Evolutionary conservation across 352 stramenopile genomes (phyloP).

Genomic region (Phytopythium kandeliae): DNA sequence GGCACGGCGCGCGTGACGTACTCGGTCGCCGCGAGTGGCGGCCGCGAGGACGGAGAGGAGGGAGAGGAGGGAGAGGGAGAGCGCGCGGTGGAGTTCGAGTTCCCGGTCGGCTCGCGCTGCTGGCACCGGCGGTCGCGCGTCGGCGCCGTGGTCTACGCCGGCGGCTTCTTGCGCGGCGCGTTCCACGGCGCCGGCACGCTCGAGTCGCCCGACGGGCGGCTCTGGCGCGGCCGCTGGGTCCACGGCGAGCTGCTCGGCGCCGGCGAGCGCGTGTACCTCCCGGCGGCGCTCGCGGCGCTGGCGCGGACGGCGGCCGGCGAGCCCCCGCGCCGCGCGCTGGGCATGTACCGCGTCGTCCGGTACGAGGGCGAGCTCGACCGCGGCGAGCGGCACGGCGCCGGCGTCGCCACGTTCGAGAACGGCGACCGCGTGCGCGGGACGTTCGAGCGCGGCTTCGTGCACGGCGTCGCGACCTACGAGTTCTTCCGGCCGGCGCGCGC

Average conservation of each 20-base stretch:
- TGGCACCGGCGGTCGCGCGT: constrained; percentile 42
- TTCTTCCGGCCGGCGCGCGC: constrained; percentile 20
- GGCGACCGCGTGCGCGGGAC: constrained; percentile 36
- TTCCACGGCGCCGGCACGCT: constrained; percentile 64
- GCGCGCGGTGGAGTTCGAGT: constrained; percentile 62
- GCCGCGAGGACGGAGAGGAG: constrained; percentile 1
- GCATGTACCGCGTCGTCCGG: constrained; percentile 47
- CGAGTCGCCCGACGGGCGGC: constrained; percentile 44
- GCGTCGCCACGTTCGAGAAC: constrained; percentile 48
- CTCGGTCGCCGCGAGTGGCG: constrained; percentile 13
- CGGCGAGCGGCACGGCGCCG: constrained; percentile 42
- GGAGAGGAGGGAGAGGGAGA: constrained; percentile 15
- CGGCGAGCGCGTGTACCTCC: constrained; percentile 46
- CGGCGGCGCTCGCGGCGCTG: constrained; percentile 34
- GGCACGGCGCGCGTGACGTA: constrained; percentile 36
- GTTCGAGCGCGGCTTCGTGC: constrained; percentile 40
- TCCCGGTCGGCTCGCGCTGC: constrained; percentile 42
- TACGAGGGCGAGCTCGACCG: constrained; percentile 48
- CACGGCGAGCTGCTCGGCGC: constrained; percentile 43
- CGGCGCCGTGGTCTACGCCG: constrained; percentile 25
- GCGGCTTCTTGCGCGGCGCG: constrained; percentile 35
- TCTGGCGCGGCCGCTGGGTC: constrained; percentile 45
- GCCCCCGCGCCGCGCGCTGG: constrained; percentile 2
- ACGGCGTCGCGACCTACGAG: constrained; percentile 35
- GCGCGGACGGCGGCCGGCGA: too few species aligned